A percentile compares a stretch with the other conserved stretches of the same genome.
Conservation (phyloP, 805 yeast species). For the Ogataea wickerhamii region DNA sequence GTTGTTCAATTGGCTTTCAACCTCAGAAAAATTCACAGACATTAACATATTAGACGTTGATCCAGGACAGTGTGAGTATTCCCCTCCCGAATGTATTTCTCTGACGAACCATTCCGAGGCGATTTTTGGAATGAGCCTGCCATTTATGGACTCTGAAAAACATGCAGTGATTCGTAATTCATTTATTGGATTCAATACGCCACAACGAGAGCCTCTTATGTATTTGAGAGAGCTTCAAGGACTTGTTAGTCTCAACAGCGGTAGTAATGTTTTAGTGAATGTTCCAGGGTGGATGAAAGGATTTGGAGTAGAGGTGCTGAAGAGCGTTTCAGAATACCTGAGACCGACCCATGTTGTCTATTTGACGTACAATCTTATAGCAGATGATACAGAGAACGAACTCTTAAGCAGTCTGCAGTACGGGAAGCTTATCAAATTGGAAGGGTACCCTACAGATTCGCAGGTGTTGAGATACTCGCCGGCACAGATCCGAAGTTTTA, state of each 20-base stretch:
- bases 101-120: constrained; percentile 36
- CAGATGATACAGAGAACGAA: constrained; percentile 32
- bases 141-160: constrained; percentile 32
- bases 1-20: constrained; percentile 44
- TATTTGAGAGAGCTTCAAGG: constrained; percentile 45
- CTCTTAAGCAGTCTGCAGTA: constrained; percentile 26
- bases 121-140: constrained; percentile 38
- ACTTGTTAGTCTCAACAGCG: constrained; percentile 34
- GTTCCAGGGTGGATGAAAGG: constrained; percentile 94
- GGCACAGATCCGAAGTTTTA: constrained; percentile 49
- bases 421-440: constrained; percentile 27
- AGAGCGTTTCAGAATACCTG: constrained; percentile 39
- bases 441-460: constrained; percentile 33
- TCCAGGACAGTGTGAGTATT: constrained; percentile 84
- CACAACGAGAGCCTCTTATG: constrained; percentile 59
- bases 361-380: constrained; percentile 40
- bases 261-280: constrained; percentile 49
- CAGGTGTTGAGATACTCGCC: constrained; percentile 40
- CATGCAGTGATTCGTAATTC: constrained; percentile 24
- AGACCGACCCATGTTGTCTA: constrained; percentile 57
- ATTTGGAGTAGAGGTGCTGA: constrained; percentile 67
- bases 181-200: constrained; percentile 64
- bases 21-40: constrained; percentile 23
- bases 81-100: constrained; percentile 69
- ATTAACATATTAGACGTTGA: constrained; percentile 69